A percentile compares a stretch with the other conserved stretches of the same genome.
Conservation (phyloP, 192 early-diverging fungal species). For the Gigaspora rosea region DNA sequence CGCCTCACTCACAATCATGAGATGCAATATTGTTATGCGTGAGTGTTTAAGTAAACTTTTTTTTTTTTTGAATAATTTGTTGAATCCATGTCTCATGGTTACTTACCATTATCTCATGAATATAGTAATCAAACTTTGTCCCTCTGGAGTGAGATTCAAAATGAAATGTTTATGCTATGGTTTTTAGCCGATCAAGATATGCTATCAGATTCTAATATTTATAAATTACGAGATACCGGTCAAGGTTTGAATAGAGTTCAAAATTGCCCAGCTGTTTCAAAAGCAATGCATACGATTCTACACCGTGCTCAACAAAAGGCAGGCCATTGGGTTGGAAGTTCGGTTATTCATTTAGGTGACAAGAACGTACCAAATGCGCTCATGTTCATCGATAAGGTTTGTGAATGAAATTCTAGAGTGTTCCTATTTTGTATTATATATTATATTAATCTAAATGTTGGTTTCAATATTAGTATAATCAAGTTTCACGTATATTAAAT, state of each 20-base stretch:
- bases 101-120: background rate
- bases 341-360: slow-evolving; percentile 97
- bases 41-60: background rate
- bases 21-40: slow-evolving; percentile 90
- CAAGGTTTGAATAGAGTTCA: slow-evolving; percentile 98
- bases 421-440: background rate
- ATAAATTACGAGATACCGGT: slow-evolving; percentile 93
- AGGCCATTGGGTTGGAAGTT: slow-evolving; percentile 90
- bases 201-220: slow-evolving; percentile 66
- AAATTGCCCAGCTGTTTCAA: slow-evolving; percentile 76
- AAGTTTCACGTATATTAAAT: slow-evolving; percentile 93
- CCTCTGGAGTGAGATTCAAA: slow-evolving; percentile 93
- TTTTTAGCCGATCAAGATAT: slow-evolving; percentile 86
- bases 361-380: slow-evolving; percentile 98
- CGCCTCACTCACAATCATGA: slow-evolving; percentile 90
- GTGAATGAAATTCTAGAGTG: background rate
- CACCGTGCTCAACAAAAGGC: slow-evolving; percentile 83
- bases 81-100: background rate
- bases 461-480: slow-evolving; percentile 76
- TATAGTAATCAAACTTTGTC: slow-evolving; percentile 81
- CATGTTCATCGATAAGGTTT: slow-evolving; percentile 91
- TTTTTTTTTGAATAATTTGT: background rate
- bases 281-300: slow-evolving; percentile 88
- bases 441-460: background rate
- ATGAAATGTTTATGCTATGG: slow-evolving; percentile 99